These are phyloP conservation scores for Jimgerdemannia lactiflua DNA, from an alignment of 192 early-diverging fungal species.

Conservation along the genomic window DNA sequence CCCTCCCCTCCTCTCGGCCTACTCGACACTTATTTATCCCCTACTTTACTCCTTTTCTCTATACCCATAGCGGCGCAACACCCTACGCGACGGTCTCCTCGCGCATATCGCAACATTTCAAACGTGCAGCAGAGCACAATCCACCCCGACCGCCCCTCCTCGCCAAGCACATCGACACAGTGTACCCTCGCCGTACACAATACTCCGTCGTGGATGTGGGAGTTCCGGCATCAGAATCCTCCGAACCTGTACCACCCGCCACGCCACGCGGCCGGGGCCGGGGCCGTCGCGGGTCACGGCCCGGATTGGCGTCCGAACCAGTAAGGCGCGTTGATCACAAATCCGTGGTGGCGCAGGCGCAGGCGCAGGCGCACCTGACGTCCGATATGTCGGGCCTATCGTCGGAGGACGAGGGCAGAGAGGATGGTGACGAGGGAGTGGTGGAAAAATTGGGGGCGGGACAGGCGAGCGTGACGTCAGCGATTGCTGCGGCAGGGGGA, in stretches of 20 bases:
- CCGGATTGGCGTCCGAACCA: too few relatives aligned
- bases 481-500: too few relatives aligned
- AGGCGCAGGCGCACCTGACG: too few relatives aligned
- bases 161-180: slow-evolving; percentile 65
- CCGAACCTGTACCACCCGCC: neutral
- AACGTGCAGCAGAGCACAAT: slow-evolving; percentile 71
- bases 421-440: too few relatives aligned
- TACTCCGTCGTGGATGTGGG: slow-evolving; percentile 61
- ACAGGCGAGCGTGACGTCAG: too few relatives aligned
- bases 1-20: neutral
- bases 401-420: too few relatives aligned
- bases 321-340: too few relatives aligned
- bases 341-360: too few relatives aligned
- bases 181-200: slow-evolving; percentile 69
- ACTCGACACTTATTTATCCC: neutral
- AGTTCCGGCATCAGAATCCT: slow-evolving; percentile 4
- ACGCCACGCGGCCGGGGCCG: slow-evolving; percentile 14
- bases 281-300: slow-evolving; percentile 26
- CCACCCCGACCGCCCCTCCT: slow-evolving; percentile 72
- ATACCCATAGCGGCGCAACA: slow-evolving; percentile 61
- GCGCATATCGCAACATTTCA: slow-evolving; percentile 87
- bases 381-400: too few relatives aligned
- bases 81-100: slow-evolving; percentile 89
- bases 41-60: slow-evolving; percentile 5
- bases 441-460: too few relatives aligned